phyloP scores from a whole-genome alignment of 805 yeast genomes.

The Crinitomyces ghanaensis region DNA sequence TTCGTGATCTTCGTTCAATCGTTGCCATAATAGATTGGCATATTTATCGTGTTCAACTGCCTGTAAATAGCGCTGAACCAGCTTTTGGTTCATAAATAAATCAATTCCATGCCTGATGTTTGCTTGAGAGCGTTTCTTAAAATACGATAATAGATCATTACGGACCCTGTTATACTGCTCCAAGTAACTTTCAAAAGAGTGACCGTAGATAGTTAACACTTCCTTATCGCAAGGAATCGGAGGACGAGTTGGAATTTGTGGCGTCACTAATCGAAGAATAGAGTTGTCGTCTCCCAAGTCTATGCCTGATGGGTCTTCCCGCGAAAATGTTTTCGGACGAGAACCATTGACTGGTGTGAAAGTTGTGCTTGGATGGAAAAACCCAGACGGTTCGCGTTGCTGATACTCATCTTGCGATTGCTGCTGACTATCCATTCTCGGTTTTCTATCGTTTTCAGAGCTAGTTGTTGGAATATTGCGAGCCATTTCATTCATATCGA shows the following conservation, averaged over 20 bases:
- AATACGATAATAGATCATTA: no score
- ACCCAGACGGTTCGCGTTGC: not conserved
- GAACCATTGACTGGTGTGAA: no score
- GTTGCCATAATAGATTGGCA: conserved; percentile 15
- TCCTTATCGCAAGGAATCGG: no score
- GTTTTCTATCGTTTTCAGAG: not conserved
- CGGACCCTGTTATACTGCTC: no score
- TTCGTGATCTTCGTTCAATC: conserved; percentile 13
- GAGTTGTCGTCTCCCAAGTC: no score
- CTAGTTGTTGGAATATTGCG: conserved; percentile 6
- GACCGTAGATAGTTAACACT: not conserved
- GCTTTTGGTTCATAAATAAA: conserved; percentile 9
- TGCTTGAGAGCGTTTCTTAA: conserved; percentile 18
- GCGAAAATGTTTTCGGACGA: no score
- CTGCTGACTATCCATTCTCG: no score
- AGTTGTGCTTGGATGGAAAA: no score
- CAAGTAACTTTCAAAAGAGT: not conserved
- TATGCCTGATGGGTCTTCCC: no score
- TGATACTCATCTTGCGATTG: not conserved
- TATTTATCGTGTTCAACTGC: conserved; percentile 18
- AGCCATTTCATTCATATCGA: conserved; percentile 18
- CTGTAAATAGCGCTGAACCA: conserved; percentile 12
- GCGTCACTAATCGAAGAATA: no score
- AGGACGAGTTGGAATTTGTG: no score
- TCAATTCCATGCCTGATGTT: conserved; percentile 10